Conservation (phyloP, 2,329 filamentous ascomycete genomes). For the Taxawa tesnikishii region DNA sequence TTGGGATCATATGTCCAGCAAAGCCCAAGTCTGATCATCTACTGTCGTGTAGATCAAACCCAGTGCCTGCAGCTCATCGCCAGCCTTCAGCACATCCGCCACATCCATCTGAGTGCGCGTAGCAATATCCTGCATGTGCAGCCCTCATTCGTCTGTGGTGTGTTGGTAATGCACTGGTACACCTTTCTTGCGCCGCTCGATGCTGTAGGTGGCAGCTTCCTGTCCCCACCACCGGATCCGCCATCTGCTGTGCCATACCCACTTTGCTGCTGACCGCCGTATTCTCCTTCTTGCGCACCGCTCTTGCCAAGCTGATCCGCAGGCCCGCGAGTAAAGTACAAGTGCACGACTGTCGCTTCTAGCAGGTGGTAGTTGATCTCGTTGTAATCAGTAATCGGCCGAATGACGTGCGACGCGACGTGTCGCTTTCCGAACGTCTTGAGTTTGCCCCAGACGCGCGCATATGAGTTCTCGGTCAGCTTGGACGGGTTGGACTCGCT, state of each 20-base stretch:
- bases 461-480: slow-evolving; percentile 64
- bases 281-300: slow-evolving; percentile 3
- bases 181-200: slow-evolving; percentile 53
- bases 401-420: slow-evolving; percentile 68
- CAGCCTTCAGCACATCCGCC: slow-evolving; percentile 60
- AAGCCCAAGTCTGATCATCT: slow-evolving; percentile 84
- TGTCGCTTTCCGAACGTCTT: slow-evolving; percentile 76
- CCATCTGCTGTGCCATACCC: slow-evolving; percentile 24
- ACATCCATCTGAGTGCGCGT: slow-evolving; percentile 51
- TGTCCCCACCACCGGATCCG: slow-evolving; percentile 17
- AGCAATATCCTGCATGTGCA: slow-evolving; percentile 70
- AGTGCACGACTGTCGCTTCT: slow-evolving; percentile 78
- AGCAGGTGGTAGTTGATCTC: slow-evolving; percentile 88
- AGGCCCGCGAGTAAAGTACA: slow-evolving; percentile 66
- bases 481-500: slow-evolving; percentile 27
- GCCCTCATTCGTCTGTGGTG: slow-evolving; percentile 62
- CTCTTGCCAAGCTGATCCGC: slow-evolving; percentile 30
- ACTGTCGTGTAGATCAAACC: slow-evolving; percentile 82
- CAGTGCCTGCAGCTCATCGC: slow-evolving; percentile 63
- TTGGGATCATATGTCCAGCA: slow-evolving; percentile 53
- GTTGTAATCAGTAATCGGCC: slow-evolving; percentile 72
- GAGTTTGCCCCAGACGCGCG: slow-evolving; percentile 73
- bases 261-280: slow-evolving; percentile 32
- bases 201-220: slow-evolving; percentile 32
- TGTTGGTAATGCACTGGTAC: slow-evolving; percentile 54